Conservation (phyloP, 148 eudicot species). For the Spergularia bocconei region DNA sequence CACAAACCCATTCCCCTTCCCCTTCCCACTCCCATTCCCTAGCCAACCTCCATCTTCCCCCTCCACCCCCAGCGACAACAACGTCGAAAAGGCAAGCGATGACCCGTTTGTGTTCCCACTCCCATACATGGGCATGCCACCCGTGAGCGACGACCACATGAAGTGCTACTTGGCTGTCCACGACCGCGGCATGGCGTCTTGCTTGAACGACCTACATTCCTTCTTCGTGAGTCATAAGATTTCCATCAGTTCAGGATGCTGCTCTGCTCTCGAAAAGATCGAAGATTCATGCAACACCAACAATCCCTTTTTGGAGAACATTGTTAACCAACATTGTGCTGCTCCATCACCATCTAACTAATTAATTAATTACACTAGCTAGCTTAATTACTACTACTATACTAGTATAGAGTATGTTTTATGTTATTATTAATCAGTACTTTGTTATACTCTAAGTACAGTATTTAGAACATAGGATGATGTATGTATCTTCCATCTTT, state of each 20-base stretch:
- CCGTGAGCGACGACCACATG: neutral
- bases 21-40: neutral
- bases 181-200: neutral
- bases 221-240: neutral
- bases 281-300: neutral
- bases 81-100: too few species aligned
- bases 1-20: too few species aligned
- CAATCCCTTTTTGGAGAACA: neutral
- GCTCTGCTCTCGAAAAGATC: neutral
- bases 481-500: too few species aligned
- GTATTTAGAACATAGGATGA: too few species aligned
- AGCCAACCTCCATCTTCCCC: too few species aligned
- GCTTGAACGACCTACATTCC: slow-evolving; percentile 6
- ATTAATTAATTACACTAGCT: too few species aligned
- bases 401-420: too few species aligned
- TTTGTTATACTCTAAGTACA: too few species aligned
- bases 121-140: slow-evolving; percentile 2
- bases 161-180: slow-evolving; percentile 5
- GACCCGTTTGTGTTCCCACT: too few species aligned
- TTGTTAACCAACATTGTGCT: neutral
- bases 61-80: too few species aligned
- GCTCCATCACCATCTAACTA: neutral
- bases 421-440: too few species aligned
- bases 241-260: neutral
- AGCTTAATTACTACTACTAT: too few species aligned